These are phyloP conservation scores for Colletotrichum echinochloae DNA, from an alignment of 2,329 filamentous ascomycete species.

Conservation along the genomic window DNA sequence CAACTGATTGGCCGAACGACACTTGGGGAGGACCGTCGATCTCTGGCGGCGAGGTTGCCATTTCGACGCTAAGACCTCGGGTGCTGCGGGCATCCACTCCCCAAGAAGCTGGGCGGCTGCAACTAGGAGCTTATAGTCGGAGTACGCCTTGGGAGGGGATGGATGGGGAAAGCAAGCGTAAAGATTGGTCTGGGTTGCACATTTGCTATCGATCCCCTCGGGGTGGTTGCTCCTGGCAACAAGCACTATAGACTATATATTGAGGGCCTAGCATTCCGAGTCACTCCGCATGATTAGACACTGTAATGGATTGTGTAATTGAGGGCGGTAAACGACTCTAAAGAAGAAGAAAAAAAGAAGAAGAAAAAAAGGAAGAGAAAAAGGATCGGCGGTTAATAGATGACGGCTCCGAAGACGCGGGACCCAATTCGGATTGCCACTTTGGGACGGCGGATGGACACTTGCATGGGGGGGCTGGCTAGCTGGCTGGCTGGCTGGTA, in stretches of 20 bases:
- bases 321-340: neutral
- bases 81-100: conserved; percentile 34
- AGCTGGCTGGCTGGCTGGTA: neutral
- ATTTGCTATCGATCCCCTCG: conserved; percentile 7
- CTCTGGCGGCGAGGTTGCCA: conserved; percentile 33
- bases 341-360: neutral
- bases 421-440: conserved; percentile 36
- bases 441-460: conserved; percentile 31
- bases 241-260: no score
- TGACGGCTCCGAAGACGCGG: conserved; percentile 35
- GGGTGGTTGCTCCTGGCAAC: conserved; percentile 20
- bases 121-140: conserved; percentile 14
- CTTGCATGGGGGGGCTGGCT: conserved; percentile 32
- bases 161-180: conserved; percentile 15
- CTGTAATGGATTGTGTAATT: neutral
- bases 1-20: conserved; percentile 7
- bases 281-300: neutral
- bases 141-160: conserved; percentile 17
- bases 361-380: neutral
- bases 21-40: conserved; percentile 22
- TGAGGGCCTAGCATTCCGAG: neutral
- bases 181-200: conserved; percentile 15
- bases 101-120: conserved; percentile 16
- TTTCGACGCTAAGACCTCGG: conserved; percentile 37
- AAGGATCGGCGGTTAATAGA: conserved; percentile 20